These are phyloP conservation scores for Themeda triandra DNA, from an alignment of 176 grass and related monocot genomes.

Conservation along the genomic window DNA sequence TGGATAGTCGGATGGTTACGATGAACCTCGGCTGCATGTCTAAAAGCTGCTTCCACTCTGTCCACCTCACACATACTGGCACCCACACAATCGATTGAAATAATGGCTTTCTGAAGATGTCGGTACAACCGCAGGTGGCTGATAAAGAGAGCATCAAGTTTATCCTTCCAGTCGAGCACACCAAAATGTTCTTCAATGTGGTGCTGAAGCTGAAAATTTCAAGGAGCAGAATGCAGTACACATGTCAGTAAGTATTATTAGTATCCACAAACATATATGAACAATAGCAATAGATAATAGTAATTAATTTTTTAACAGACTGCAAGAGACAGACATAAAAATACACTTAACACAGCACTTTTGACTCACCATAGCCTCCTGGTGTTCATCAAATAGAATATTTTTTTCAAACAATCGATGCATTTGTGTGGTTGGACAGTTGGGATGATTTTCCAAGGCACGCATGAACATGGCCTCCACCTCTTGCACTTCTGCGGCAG, in stretches of 20 bases:
- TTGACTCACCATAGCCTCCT: background rate
- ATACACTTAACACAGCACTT: too few relatives aligned
- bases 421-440: background rate
- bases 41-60: background rate
- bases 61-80: background rate
- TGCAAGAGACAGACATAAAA: too few relatives aligned
- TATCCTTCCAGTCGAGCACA: background rate
- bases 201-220: background rate
- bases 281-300: too few relatives aligned
- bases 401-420: fast-evolving
- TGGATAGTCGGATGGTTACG: background rate
- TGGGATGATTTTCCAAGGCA: background rate
- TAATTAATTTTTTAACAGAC: too few relatives aligned
- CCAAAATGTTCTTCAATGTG: background rate
- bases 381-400: background rate
- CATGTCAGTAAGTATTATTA: too few relatives aligned
- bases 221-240: background rate
- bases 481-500: background rate
- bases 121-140: fast-evolving
- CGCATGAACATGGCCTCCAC: background rate
- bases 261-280: too few relatives aligned
- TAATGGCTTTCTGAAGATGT: background rate
- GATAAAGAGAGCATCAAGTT: background rate
- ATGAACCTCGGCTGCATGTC: background rate
- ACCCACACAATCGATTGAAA: background rate